Conservation (phyloP, 1,139 yeast genomes). For the Debaryomyces subglobosus region DNA sequence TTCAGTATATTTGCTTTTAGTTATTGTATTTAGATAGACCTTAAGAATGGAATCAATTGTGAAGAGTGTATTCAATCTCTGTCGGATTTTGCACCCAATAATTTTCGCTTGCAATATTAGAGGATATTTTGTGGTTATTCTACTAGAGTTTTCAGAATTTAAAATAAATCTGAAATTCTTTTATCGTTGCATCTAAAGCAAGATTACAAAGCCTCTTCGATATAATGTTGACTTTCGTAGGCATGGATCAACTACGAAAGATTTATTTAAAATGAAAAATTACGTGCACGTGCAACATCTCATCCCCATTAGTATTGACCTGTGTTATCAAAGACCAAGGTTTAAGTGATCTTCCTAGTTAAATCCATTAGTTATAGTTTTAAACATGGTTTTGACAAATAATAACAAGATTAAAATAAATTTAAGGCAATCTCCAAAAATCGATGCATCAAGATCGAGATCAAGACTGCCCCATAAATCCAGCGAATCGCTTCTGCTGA, state of each 20-base stretch:
- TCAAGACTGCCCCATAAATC: conserved; percentile 25
- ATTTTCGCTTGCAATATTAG: too few relatives aligned
- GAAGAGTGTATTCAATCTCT: too few relatives aligned
- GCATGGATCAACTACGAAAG: neutral
- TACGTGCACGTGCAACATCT: conserved; percentile 4
- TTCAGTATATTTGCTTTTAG: too few relatives aligned
- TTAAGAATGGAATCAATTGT: too few relatives aligned
- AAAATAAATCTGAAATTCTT: too few relatives aligned
- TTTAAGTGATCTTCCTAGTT: neutral
- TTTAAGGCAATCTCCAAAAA: neutral
- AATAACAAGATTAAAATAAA: conserved; percentile 7
- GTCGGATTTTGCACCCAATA: too few relatives aligned
- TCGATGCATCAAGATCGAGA: conserved; percentile 19
- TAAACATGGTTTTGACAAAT: neutral
- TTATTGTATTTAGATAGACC: too few relatives aligned
- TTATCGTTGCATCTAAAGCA: too few relatives aligned
- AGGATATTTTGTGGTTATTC: too few relatives aligned
- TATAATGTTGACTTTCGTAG: too few relatives aligned
- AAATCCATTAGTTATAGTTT: neutral
- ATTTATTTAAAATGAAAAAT: neutral
- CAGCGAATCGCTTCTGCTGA: conserved; percentile 1
- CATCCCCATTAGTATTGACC: neutral
- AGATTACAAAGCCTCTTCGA: too few relatives aligned
- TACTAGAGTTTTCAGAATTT: too few relatives aligned
- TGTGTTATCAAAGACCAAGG: neutral